Percentiles rank a stretch among this genome's conserved stretches.
Evolutionary conservation across 2,329 filamentous ascomycete species (phyloP).

Genomic region (Myrmaecium sp.): DNA sequence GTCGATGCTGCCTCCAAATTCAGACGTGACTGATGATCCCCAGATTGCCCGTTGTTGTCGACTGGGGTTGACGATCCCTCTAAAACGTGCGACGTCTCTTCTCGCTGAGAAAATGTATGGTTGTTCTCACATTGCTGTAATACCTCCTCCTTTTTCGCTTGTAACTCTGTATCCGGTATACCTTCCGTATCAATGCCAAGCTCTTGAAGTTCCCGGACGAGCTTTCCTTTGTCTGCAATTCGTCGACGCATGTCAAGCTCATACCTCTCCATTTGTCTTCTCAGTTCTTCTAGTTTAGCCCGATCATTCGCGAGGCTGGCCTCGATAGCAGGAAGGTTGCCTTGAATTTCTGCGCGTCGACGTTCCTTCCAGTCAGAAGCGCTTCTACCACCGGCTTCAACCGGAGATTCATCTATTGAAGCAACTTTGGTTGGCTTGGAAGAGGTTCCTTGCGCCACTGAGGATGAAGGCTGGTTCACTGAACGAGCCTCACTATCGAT

Average conservation of each 20-base stretch:
- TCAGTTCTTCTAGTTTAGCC: constrained; percentile 23
- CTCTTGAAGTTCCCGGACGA: constrained; percentile 31
- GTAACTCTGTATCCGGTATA: constrained; percentile 27
- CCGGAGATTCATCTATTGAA: no score
- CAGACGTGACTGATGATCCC: no score
- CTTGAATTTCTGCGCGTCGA: constrained; percentile 32
- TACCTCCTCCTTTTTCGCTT: constrained; percentile 24
- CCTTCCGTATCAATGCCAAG: constrained; percentile 31
- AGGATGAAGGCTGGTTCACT: no score
- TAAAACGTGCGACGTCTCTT: no score
- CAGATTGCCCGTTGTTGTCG: no score
- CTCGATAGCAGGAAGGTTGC: constrained; percentile 28
- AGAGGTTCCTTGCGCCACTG: no score
- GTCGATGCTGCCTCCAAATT: no score
- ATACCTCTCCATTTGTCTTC: constrained; percentile 28
- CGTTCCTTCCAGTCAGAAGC: constrained; percentile 20
- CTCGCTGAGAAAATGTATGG: no score
- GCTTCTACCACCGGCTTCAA: no score
- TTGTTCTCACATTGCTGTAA: constrained; percentile 11
- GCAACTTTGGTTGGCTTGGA: no score
- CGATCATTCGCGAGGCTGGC: constrained; percentile 24
- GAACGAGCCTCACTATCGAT: no score
- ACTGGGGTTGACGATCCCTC: no score
- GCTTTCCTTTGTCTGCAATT: constrained; percentile 23
- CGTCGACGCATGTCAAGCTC: constrained; percentile 21